These are phyloP conservation scores for Aschersonia sp. DNA, from an alignment of 2,329 filamentous ascomycete genomes.

Conservation along the genomic window DNA sequence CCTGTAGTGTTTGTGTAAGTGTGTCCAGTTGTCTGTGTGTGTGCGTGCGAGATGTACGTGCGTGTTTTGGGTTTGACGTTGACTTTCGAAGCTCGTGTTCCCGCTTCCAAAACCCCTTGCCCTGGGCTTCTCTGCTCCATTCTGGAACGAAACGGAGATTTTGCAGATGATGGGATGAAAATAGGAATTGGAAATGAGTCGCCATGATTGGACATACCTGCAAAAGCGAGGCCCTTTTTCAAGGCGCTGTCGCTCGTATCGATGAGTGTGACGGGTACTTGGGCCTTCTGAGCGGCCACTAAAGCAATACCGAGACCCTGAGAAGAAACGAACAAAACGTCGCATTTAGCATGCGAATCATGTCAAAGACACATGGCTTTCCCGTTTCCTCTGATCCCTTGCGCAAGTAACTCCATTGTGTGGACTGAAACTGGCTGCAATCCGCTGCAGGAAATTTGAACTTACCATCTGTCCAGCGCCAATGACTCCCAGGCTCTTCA, in stretches of 20 bases:
- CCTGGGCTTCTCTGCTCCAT: not conserved
- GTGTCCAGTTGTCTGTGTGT: not conserved
- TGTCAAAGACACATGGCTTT: too few relatives aligned
- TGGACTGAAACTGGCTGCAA: too few relatives aligned
- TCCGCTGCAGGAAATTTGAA: not conserved
- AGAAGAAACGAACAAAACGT: too few relatives aligned
- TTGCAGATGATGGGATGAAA: not conserved
- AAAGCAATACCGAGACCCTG: constrained; percentile 92
- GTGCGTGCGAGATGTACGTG: not conserved
- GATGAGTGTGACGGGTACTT: constrained; percentile 71
- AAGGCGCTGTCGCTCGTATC: constrained; percentile 75
- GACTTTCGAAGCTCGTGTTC: not conserved
- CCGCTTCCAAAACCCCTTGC: not conserved
- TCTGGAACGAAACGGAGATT: not conserved
- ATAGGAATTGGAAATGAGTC: not conserved
- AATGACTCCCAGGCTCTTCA: constrained; percentile 81
- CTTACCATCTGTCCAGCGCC: constrained; percentile 90
- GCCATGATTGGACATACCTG: constrained; percentile 35
- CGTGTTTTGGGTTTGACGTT: not conserved
- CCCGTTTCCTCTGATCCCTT: too few relatives aligned
- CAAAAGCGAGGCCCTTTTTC: constrained; percentile 81
- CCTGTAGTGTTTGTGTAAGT: not conserved
- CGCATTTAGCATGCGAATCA: too few relatives aligned
- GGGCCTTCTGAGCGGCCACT: constrained; percentile 74
- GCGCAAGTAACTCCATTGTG: too few relatives aligned